A percentile compares a stretch with the other conserved stretches of the same genome.
These are phyloP conservation scores for Marasmius fiardii DNA, from an alignment of 1,284 basidiomycete genomes.

Conservation along the genomic window DNA sequence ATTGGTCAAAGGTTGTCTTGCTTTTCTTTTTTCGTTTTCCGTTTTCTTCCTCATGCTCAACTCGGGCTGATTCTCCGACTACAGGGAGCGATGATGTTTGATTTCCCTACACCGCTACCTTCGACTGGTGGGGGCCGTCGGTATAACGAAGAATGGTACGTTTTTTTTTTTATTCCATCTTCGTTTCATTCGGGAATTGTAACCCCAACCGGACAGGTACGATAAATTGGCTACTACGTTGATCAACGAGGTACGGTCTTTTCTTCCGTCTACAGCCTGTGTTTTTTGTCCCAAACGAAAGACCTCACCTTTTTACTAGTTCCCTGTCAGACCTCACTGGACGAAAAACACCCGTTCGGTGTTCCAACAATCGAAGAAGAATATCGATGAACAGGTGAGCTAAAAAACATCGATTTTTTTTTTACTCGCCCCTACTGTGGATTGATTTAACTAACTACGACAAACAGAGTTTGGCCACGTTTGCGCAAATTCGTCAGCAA, in stretches of 20 bases:
- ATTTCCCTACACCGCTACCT: constrained; percentile 31
- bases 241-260: constrained; percentile 28
- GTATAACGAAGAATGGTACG: constrained; percentile 31
- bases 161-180: not conserved
- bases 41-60: not conserved
- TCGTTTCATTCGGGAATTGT: no score
- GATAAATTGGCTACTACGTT: constrained; percentile 24
- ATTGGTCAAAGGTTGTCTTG: constrained; percentile 34
- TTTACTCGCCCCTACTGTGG: not conserved
- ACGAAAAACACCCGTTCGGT: constrained; percentile 31
- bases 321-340: constrained; percentile 33
- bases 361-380: constrained; percentile 26
- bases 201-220: constrained; percentile 25
- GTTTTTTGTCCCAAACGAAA: not conserved
- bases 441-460: not conserved
- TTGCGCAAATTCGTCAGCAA: constrained; percentile 26
- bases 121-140: constrained; percentile 29
- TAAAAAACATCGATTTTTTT: not conserved
- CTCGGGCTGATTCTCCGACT: no score
- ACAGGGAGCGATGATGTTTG: constrained; percentile 34
- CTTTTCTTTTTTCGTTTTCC: not conserved
- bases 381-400: constrained; percentile 29
- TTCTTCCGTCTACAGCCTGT: not conserved
- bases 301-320: constrained; percentile 16
- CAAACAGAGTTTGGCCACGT: constrained; percentile 26